Base-by-base conservation (phyloP, 2,329 filamentous ascomycete species). In the Pyrenophora teres region DNA sequence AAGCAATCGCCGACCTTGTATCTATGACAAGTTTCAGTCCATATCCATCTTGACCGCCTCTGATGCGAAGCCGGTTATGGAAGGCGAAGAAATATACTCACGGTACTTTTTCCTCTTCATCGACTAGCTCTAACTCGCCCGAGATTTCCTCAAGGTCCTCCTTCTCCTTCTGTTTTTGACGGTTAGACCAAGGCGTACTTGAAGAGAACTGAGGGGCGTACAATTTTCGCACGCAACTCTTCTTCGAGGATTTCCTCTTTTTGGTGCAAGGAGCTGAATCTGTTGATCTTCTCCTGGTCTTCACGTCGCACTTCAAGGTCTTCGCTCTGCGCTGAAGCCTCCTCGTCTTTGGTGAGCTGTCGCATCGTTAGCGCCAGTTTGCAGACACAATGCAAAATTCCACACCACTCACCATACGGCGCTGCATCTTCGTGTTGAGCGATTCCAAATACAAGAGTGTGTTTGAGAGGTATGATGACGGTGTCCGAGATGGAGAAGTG, bases 201-300 rank as follows among this genome's bases (percentile, higher is more conserved):
- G 15, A 8, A 10, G 8, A 13, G 4, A 13, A 5, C 10, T 12
- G 8, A 15, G 30, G 15, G 23, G 25, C 85, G 55, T 73, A 92
- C 93, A 73, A 86, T 86, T 74, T 96, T 97, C 5, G 77, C 74
- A 70, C 88, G 88, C 60, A 97, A 77, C 64, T 94, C 86, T 40
- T 95, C 92, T 70, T 95, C 87, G 3, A 97, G 74, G 3, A 81
- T 76, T 30, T 88, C 81, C 73, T 96, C 89, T 44, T 90, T 88
- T 72, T 95, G 91, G 74, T 99, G 94, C 57, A 99, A 81, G 38
- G 92, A 87, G 75, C 92, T 97, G 81, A 99, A 99, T 60, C 87
- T 88, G 78, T 99, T 99, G 84, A 99, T 99, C 78, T 94, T 96
- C 78, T 97, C 92, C 76, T 99, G 94, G 73, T 99, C 94, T 74